phyloP scores from a whole-genome alignment of 306 rosid species.

The Quercus aquifolioides region DNA sequence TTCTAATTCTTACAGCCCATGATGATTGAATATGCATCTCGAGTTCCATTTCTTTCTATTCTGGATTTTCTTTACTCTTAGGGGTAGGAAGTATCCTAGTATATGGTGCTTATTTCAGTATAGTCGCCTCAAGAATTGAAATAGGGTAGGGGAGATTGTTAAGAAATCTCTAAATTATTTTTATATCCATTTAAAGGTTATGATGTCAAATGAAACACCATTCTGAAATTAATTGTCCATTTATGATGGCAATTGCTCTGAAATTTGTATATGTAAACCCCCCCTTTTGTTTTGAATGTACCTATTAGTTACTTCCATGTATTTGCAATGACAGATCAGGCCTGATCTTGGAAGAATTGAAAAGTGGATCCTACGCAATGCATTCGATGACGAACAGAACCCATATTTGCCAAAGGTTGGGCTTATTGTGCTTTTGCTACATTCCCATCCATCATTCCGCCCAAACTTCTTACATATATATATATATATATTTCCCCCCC shows the following conservation, averaged over 20 bases:
- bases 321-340: conserved; percentile 56
- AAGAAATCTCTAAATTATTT: not conserved
- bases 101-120: not conserved
- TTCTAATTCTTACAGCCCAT: not conserved
- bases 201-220: no score
- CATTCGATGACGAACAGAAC: conserved; percentile 80
- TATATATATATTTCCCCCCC: no score
- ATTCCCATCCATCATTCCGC: not conserved
- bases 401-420: conserved; percentile 95
- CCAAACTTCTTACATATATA: not conserved
- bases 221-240: not conserved
- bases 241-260: not conserved
- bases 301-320: conserved; percentile 4
- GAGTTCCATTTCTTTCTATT: not conserved
- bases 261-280: not conserved
- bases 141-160: not conserved
- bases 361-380: conserved; percentile 97
- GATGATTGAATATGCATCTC: not conserved
- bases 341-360: conserved; percentile 87
- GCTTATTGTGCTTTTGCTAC: conserved; percentile 11
- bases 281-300: no score
- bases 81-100: not conserved
- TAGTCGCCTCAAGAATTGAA: not conserved
- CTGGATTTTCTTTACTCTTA: not conserved
- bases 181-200: not conserved